A percentile compares a stretch with the other conserved stretches of the same genome.
Evolutionary conservation across 1,284 basidiomycete species (phyloP).

Genomic region (Tausonia pullulans): DNA sequence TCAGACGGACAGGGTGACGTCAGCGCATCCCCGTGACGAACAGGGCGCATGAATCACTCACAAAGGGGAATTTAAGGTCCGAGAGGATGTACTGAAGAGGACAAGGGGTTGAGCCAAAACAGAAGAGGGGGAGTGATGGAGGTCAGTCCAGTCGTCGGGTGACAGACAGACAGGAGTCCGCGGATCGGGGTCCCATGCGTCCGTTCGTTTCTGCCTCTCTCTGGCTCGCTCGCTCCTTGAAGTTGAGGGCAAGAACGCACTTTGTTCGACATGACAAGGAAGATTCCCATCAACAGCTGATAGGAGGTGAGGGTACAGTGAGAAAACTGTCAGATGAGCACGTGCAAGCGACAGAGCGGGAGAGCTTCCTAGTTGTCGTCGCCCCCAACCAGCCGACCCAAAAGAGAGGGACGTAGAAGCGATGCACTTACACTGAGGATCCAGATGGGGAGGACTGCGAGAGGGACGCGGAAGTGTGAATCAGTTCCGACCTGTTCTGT

Average conservation of each 20-base stretch:
- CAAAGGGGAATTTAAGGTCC: constrained; percentile 18
- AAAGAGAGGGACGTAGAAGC: too few relatives aligned
- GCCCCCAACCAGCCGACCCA: too few relatives aligned
- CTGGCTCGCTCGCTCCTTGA: too few relatives aligned
- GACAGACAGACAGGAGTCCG: background rate
- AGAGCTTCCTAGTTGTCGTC: too few relatives aligned
- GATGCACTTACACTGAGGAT: background rate
- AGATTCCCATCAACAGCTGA: background rate
- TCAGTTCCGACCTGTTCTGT: too few relatives aligned
- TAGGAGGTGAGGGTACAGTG: background rate
- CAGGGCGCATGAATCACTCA: background rate
- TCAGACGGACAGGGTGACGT: background rate
- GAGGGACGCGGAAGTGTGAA: too few relatives aligned
- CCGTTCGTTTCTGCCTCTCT: too few relatives aligned
- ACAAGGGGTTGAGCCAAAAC: background rate
- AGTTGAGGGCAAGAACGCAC: background rate
- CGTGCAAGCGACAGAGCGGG: background rate
- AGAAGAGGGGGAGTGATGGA: constrained; percentile 9
- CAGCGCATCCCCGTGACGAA: background rate
- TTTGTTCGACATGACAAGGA: constrained; percentile 10
- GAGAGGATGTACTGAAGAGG: constrained; percentile 18
- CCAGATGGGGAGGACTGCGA: constrained; percentile 1
- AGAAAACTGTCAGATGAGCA: background rate
- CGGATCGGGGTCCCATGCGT: background rate
- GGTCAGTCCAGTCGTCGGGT: background rate